A percentile compares a stretch with the other conserved stretches of the same genome.
Conservation (phyloP, 768 basidiomycete species). For the Termitomyces sp. region DNA sequence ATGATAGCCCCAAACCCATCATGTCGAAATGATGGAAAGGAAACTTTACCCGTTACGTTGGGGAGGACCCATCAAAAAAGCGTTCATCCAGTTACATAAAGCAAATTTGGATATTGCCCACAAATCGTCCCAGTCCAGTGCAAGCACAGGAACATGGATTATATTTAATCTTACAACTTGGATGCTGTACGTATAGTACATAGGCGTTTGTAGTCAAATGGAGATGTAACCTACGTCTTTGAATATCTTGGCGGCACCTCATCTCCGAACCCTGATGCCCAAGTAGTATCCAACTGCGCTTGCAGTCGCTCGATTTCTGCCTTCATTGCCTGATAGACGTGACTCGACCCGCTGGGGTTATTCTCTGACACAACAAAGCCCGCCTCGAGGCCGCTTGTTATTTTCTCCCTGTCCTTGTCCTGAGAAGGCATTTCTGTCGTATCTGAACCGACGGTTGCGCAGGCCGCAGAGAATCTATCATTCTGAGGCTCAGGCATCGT, state of each 20-base stretch:
- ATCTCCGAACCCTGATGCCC: constrained; percentile 5
- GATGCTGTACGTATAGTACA: neutral
- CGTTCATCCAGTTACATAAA: neutral
- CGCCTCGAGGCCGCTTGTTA: neutral
- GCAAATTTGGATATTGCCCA: too few relatives aligned
- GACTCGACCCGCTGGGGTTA: neutral
- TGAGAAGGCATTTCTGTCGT: neutral
- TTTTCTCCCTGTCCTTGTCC: neutral
- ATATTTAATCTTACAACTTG: neutral
- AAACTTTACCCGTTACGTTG: neutral
- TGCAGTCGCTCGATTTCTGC: constrained; percentile 7
- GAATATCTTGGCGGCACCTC: constrained; percentile 14
- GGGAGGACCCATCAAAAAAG: neutral
- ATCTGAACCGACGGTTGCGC: neutral
- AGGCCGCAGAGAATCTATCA: neutral
- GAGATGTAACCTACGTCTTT: neutral
- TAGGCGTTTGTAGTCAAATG: neutral
- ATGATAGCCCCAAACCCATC: neutral
- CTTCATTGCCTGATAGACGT: constrained; percentile 2
- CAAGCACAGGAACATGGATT: neutral
- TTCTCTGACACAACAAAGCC: neutral
- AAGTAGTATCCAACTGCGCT: constrained; percentile 1
- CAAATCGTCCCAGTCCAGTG: too few relatives aligned
- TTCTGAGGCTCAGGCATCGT: neutral
- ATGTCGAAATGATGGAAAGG: neutral